phyloP scores from a whole-genome alignment of 2,329 filamentous ascomycete genomes.

The Hypoxylon sp. region DNA sequence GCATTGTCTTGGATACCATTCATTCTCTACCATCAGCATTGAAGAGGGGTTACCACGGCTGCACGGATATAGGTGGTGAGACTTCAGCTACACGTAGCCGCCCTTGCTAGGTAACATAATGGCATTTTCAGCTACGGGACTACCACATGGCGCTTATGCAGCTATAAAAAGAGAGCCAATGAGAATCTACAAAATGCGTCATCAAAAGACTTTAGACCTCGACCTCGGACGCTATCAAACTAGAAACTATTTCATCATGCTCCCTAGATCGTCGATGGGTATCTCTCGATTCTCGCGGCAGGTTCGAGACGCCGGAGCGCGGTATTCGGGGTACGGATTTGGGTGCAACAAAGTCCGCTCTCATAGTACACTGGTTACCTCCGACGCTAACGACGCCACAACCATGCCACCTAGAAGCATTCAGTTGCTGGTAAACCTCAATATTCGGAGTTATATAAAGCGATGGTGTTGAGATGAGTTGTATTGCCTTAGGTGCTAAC shows the following conservation, averaged over 20 bases:
- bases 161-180: background rate
- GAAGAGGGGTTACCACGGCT: background rate
- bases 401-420: background rate
- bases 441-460: background rate
- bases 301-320: too few relatives aligned
- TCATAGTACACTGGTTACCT: background rate
- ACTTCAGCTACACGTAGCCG: background rate
- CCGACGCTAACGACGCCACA: background rate
- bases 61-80: background rate
- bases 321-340: background rate
- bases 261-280: background rate
- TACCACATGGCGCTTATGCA: slow-evolving; percentile 1
- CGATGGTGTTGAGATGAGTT: background rate
- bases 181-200: background rate
- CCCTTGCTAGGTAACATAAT: background rate
- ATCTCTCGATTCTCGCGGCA: background rate
- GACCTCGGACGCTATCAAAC: background rate
- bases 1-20: background rate
- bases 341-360: too few relatives aligned
- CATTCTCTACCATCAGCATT: background rate
- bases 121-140: slow-evolving; percentile 1
- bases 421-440: background rate
- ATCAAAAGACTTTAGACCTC: background rate
- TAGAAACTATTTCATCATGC: background rate
- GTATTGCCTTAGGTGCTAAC: background rate